Evolutionary conservation across 2,329 filamentous ascomycete genomes (phyloP).

Genomic region (Curvularia lunata): DNA sequence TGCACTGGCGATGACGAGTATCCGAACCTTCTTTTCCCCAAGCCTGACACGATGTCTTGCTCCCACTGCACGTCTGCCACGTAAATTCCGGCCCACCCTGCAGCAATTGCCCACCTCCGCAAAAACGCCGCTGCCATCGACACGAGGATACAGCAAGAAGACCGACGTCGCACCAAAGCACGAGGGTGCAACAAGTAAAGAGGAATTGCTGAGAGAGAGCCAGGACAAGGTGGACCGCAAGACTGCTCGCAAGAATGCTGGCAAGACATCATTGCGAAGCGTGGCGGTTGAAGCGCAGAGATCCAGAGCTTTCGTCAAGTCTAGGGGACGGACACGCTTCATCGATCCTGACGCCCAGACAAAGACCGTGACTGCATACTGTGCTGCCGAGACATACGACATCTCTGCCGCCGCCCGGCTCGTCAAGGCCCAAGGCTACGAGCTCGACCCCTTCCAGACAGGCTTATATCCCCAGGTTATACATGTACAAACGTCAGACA

Average conservation of each 20-base stretch:
- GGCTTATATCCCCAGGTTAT: slow-evolving; percentile 70
- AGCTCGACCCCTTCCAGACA: slow-evolving; percentile 67
- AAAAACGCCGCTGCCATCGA: slow-evolving; percentile 25
- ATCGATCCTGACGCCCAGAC: slow-evolving; percentile 56
- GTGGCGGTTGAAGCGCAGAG: slow-evolving; percentile 85
- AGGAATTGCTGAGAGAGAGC: slow-evolving; percentile 19
- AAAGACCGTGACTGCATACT: slow-evolving; percentile 67
- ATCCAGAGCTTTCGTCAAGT: slow-evolving; percentile 60
- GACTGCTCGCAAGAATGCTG: slow-evolving; percentile 36
- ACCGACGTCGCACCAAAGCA: slow-evolving; percentile 35
- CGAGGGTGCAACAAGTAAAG: slow-evolving; percentile 20
- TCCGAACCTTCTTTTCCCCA: slow-evolving; percentile 30
- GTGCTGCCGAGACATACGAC: slow-evolving; percentile 71
- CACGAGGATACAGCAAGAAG: slow-evolving; percentile 23
- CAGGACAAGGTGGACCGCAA: slow-evolving; percentile 27
- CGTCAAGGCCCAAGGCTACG: slow-evolving; percentile 64
- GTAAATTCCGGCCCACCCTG: slow-evolving; percentile 3
- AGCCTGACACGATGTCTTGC: slow-evolving; percentile 34
- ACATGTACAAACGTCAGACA: slow-evolving; percentile 59
- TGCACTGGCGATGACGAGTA: slow-evolving; percentile 34
- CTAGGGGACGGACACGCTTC: slow-evolving; percentile 52
- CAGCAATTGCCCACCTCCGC: slow-evolving; percentile 16
- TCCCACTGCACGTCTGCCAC: slow-evolving; percentile 11
- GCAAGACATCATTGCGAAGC: slow-evolving; percentile 67
- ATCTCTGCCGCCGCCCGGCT: slow-evolving; percentile 64